Evolutionary conservation across 73 alveolate genomes (phyloP).

Genomic region (Breviolum minutum): DNA sequence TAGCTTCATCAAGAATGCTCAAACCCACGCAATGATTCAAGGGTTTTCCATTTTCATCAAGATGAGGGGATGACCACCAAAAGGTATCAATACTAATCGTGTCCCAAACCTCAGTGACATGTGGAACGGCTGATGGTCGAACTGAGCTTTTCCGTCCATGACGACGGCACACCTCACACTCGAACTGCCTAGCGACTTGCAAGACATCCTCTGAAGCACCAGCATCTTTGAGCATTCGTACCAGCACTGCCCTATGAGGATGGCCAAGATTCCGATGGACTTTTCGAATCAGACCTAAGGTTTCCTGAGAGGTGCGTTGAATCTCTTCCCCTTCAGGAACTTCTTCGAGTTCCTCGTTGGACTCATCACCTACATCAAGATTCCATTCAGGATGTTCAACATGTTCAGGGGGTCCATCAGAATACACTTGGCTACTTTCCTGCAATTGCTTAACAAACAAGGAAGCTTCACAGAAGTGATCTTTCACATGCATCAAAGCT

Average conservation of each 20-base stretch:
- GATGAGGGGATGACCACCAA: constrained; percentile 1
- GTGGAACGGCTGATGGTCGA: not conserved
- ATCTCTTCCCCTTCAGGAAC: not conserved
- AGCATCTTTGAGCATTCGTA: constrained; percentile 2
- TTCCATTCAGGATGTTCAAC: too few relatives aligned
- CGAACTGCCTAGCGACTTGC: not conserved
- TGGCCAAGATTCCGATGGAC: constrained; percentile 3
- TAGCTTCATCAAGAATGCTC: not conserved
- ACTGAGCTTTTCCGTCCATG: not conserved
- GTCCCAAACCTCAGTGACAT: not conserved
- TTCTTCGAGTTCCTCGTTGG: not conserved
- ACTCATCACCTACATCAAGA: not conserved
- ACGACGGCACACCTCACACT: not conserved
- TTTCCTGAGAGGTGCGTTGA: too few relatives aligned
- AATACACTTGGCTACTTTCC: too few relatives aligned
- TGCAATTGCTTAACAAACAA: too few relatives aligned
- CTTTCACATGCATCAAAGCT: not conserved
- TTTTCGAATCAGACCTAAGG: not conserved
- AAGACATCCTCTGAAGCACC: not conserved
- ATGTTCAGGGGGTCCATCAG: too few relatives aligned
- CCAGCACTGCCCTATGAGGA: not conserved
- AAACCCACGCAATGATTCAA: not conserved
- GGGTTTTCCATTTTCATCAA: not conserved
- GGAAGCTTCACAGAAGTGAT: too few relatives aligned
- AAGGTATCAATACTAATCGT: not conserved